phyloP scores from a whole-genome alignment of 768 basidiomycete genomes.

The Cantharellus anzutake region DNA sequence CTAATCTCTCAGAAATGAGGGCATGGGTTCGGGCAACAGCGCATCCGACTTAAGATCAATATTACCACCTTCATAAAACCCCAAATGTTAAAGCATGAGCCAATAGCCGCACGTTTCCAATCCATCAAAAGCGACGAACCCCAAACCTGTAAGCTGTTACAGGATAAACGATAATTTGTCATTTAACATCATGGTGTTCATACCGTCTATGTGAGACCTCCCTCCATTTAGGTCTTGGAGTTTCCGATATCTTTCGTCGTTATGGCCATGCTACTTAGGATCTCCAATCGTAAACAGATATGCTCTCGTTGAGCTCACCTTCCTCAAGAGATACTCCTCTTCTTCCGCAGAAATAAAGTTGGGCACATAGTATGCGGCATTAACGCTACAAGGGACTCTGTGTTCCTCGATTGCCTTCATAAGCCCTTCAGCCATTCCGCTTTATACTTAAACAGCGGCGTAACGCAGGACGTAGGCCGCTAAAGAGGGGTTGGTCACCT shows the following conservation, averaged over 20 bases:
- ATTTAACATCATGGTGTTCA: background rate
- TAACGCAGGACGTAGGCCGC: no score
- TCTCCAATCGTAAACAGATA: slow-evolving; percentile 2
- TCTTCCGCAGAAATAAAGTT: slow-evolving; percentile 52
- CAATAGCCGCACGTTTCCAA: background rate
- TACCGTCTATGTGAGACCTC: slow-evolving; percentile 49
- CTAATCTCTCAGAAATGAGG: slow-evolving; percentile 49
- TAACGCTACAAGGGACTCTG: no score
- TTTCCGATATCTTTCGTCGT: slow-evolving; percentile 42
- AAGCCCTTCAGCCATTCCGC: no score
- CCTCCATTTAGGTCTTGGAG: slow-evolving; percentile 73
- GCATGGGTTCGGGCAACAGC: slow-evolving; percentile 50
- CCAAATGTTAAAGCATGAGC: background rate
- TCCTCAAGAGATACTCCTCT: slow-evolving; percentile 57
- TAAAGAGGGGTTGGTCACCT: no score
- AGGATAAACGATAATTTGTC: background rate
- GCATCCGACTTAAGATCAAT: slow-evolving; percentile 40
- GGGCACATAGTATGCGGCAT: slow-evolving; percentile 34
- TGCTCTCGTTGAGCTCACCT: slow-evolving; percentile 26
- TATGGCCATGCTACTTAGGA: background rate
- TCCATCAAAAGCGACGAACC: background rate
- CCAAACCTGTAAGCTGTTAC: background rate
- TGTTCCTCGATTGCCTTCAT: no score
- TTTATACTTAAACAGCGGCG: no score
- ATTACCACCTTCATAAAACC: slow-evolving; percentile 40